Evolutionary conservation across 2,329 filamentous ascomycete species (phyloP), one percentile per base, ranked within the genome.

Genomic region (Fusarium multiceps): DNA sequence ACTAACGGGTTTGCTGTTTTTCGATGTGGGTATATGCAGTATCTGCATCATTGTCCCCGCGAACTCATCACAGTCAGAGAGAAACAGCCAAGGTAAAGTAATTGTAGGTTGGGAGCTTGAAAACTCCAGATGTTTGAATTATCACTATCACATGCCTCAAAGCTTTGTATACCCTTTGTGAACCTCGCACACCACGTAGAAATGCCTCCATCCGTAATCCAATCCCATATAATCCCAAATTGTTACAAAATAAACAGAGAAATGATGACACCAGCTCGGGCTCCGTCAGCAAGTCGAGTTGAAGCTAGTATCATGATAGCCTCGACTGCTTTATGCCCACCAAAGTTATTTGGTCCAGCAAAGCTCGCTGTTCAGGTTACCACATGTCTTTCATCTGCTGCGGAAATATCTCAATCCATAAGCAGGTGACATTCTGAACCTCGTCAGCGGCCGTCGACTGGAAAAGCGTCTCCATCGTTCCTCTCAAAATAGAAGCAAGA

Each of bases 391-490:
- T 66, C 59, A 53, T 66, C 63, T 63, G 55, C 68, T 53, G 49
- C 40, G 64, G 68, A 75, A 69, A 58, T 75, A 57, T 74, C 59
- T 48, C 72, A 75, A 72, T 68, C 73, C 69, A 59, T 37, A n/a
- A 55, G 46, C 28, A 68, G 67, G 65, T 48, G 63, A 73, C 68
- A 72, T 21, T 57, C 58, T 57, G 46, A 55, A 55, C 65, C 70
- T 67, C 48, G 23, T 53, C 58, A 63, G 63, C 60, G 69, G 66
- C 63, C 63, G 43, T 68, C 54, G 48, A 62, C 68, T 62, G 59
- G 63, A 72, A 68, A 72, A 66, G 59, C 61, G 46, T 69, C 55
- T 51, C 60, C 60, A 55, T 67, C 66, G 49, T 63, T 63, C 63
- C 67, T 63, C 58, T 27, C 28, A 32, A 55, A 54, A 51, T 48